Conservation (phyloP, 225 moss, liverwort and hornwort genomes). For the Climacium dendroides region DNA sequence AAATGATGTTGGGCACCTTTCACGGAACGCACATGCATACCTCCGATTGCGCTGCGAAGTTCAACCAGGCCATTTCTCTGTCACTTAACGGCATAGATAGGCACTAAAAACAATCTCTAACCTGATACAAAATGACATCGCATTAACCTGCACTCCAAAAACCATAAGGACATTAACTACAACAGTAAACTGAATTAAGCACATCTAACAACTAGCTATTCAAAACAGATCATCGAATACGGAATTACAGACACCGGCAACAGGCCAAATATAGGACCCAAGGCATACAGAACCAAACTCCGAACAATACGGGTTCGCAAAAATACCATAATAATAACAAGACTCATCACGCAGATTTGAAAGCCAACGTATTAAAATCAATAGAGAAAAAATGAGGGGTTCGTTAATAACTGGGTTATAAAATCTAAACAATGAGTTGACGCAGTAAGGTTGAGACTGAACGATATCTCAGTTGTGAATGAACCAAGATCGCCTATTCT, state of each 20-base stretch:
- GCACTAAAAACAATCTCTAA: background rate
- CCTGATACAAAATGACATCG: background rate
- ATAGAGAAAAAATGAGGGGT: constrained; percentile 22
- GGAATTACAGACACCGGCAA: background rate
- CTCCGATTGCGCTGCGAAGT: background rate
- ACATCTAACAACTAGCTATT: background rate
- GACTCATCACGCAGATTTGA: background rate
- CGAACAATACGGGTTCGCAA: background rate
- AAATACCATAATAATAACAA: background rate
- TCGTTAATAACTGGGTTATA: constrained; percentile 15
- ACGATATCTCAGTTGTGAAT: background rate
- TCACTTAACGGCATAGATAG: background rate
- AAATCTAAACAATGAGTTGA: constrained; percentile 17
- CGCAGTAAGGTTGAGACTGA: background rate
- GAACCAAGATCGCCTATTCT: constrained; percentile 9
- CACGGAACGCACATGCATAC: background rate
- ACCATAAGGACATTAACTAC: background rate
- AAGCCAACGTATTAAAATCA: background rate
- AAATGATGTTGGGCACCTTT: background rate
- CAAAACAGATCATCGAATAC: background rate
- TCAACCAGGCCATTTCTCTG: background rate
- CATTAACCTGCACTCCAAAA: background rate
- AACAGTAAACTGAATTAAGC: background rate
- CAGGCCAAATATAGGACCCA: background rate
- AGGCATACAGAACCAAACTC: background rate